Percentiles rank a stretch among this genome's conserved stretches.
These are phyloP conservation scores for Apophysomyces ossiformis DNA, from an alignment of 371 early-diverging fungal species.

Conservation along the genomic window DNA sequence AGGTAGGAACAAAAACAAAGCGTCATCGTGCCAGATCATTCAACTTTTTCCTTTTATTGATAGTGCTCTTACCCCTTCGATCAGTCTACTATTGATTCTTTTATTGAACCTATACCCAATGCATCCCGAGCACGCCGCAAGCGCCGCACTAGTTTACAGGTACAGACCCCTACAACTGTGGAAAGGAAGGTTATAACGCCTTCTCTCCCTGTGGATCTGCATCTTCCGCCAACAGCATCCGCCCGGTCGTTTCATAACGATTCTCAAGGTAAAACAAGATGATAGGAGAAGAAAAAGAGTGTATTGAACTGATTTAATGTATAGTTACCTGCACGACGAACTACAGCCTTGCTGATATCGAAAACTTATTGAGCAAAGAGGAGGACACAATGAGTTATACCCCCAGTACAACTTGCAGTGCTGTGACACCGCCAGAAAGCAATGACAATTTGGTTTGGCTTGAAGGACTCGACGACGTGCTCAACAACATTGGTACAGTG, in stretches of 20 bases:
- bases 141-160: not conserved
- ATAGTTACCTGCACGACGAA: not conserved
- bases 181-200: not conserved
- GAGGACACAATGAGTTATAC: slow-evolving; percentile 3
- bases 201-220: not conserved
- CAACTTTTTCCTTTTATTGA: not conserved
- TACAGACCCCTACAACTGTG: not conserved
- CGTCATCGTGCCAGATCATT: not conserved
- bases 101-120: slow-evolving; percentile 7
- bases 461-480: not conserved
- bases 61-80: slow-evolving; percentile 7
- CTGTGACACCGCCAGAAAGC: slow-evolving; percentile 3
- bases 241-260: not conserved
- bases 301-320: not conserved
- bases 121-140: not conserved
- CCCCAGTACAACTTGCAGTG: slow-evolving; percentile 1
- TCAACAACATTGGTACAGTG: not conserved
- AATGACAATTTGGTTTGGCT: not conserved
- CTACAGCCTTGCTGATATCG: slow-evolving; percentile 7
- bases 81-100: not conserved
- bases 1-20: not conserved
- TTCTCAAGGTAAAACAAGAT: not conserved
- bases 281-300: not conserved
- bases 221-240: not conserved
- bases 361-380: not conserved